Evolutionary conservation across 108 stramenopile genomes (phyloP), one percentile per base, ranked within the genome.

Genomic region (Stephanodiscus triporus): DNA sequence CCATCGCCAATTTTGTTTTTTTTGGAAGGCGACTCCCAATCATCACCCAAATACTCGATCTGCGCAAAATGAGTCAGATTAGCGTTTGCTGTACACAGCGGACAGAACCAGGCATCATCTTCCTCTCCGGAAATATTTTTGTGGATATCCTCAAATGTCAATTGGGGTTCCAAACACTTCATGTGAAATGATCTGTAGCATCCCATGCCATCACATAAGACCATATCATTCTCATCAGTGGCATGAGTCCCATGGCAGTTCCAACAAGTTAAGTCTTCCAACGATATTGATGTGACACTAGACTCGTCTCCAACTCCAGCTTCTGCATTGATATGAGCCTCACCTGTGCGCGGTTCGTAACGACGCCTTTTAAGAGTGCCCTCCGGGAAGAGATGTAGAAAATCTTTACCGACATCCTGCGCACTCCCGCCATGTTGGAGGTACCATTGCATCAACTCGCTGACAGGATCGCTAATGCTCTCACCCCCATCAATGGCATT

Each of bases 111-210:
- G 77, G 85, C 76, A 23, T 88, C 93, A 30, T 89, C 76, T 24
- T 81, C 80, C 58, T 83, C 82, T 10, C 74, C 54, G 43, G 88
- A 83, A 20, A 9, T 9, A 24, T 27, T 54, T 36, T 36, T 42
- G 19, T 61, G 60, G 10, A 84, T 32, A 43, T 89, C 88, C 13
- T 82, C 78, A 6, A 32, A 56, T 23, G 80, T 77, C 7, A 93
- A 70, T 23, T 65, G 53, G 23, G 95, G 95, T 17, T 76, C 59
- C 19, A 92, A 49, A 56, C 95, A 96, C 63, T 86, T 74, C 91
- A 89, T 87, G 67, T 96, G 95, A 77, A 77, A 92, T 32, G 92
- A 90, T 10, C 95, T 84, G 49, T 83, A 93, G 71, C 95, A 96
- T 62, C 58, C 68, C 8, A 62, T 34, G 16, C 85, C 83, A 71